phyloP scores from a whole-genome alignment of 495 filamentous ascomycete species.

The Penicillium riverlandense region DNA sequence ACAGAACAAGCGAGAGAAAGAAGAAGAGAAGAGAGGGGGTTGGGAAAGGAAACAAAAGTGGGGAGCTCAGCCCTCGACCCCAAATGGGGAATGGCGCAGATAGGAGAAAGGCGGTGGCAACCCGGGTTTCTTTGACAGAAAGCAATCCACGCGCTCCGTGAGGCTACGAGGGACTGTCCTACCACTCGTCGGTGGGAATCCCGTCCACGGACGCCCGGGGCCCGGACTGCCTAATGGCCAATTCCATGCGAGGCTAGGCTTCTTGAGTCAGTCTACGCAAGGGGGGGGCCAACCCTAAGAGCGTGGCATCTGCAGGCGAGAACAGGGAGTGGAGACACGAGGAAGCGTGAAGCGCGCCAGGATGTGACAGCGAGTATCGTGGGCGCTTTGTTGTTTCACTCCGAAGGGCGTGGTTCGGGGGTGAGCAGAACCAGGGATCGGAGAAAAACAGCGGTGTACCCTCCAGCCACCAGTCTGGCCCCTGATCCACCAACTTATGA shows the following conservation, averaged over 20 bases:
- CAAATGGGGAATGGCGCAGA: slow-evolving; percentile 10
- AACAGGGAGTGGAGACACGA: slow-evolving; percentile 28
- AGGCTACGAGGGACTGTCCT: too few relatives aligned
- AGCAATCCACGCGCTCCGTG: neutral
- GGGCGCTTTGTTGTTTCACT: too few relatives aligned
- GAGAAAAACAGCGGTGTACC: too few relatives aligned
- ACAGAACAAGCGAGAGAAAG: slow-evolving; percentile 23
- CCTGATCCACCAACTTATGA: too few relatives aligned
- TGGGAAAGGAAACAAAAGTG: slow-evolving; percentile 21
- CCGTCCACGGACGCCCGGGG: too few relatives aligned
- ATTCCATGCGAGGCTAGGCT: slow-evolving; percentile 9
- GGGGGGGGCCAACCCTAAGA: slow-evolving; percentile 18
- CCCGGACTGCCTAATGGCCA: slow-evolving; percentile 1
- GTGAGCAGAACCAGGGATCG: too few relatives aligned
- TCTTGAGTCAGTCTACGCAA: slow-evolving; percentile 3
- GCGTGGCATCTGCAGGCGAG: slow-evolving; percentile 36
- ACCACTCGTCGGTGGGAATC: too few relatives aligned
- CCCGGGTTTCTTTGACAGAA: neutral
- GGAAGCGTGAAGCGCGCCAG: slow-evolving; percentile 17
- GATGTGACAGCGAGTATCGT: slow-evolving; percentile 28
- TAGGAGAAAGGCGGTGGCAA: neutral
- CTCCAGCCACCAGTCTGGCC: too few relatives aligned
- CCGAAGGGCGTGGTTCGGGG: too few relatives aligned
- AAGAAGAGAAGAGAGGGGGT: slow-evolving; percentile 18
- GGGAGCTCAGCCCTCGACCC: slow-evolving; percentile 16